Evolutionary conservation across 306 rosid species (phyloP).

Genomic region (Alnus rubra): DNA sequence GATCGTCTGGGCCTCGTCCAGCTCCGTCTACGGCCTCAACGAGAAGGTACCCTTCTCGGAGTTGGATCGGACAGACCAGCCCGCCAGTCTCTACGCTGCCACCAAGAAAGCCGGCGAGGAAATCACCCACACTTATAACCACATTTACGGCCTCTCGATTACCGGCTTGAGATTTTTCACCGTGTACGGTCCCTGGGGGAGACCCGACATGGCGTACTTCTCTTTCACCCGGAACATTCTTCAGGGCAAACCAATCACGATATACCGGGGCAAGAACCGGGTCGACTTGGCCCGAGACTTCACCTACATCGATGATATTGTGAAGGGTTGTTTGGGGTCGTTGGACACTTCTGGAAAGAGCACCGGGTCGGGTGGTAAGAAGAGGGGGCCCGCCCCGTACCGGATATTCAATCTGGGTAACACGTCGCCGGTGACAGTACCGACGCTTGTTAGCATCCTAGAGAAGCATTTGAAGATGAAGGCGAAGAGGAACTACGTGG

Average conservation of each 20-base stretch:
- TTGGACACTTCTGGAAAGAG: conserved; percentile 71
- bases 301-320: conserved; percentile 81
- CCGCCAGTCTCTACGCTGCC: conserved; percentile 76
- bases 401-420: conserved; percentile 82
- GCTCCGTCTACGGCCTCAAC: conserved; percentile 85
- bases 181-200: conserved; percentile 90
- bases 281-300: conserved; percentile 82
- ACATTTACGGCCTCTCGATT: conserved; percentile 75
- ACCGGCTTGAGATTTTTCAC: conserved; percentile 88
- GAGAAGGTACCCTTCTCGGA: conserved; percentile 74
- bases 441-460: conserved; percentile 64
- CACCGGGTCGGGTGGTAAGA: conserved; percentile 88
- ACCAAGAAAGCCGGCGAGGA: conserved; percentile 94
- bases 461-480: conserved; percentile 75
- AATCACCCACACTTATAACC: conserved; percentile 79
- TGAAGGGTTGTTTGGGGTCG: conserved; percentile 79
- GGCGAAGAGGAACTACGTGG: conserved; percentile 77
- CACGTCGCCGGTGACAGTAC: conserved; percentile 88
- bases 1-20: conserved; percentile 82
- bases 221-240: conserved; percentile 74
- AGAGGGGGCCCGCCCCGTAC: conserved; percentile 62
- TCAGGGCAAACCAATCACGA: conserved; percentile 79
- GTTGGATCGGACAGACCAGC: conserved; percentile 71
- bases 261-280: conserved; percentile 75
- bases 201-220: conserved; percentile 96